Percentiles rank a stretch among this genome's conserved stretches.
Evolutionary conservation across 495 filamentous ascomycete genomes (phyloP).

Genomic region (Penicillium chermesinum): DNA sequence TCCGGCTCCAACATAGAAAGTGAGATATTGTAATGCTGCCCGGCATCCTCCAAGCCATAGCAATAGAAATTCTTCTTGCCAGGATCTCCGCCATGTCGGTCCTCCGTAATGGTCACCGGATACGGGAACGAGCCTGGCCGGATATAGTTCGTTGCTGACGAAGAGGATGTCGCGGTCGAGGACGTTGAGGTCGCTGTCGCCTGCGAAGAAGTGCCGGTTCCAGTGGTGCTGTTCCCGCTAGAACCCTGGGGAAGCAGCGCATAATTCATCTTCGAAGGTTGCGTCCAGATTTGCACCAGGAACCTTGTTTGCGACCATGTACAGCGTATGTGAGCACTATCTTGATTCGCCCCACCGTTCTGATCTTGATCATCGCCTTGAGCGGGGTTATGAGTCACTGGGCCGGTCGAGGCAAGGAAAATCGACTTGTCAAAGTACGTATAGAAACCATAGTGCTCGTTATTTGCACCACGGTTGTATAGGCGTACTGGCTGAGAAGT

Average conservation of each 20-base stretch:
- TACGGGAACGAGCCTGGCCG: slow-evolving; percentile 79
- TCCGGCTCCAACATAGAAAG: slow-evolving; percentile 54
- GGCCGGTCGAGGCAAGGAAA: slow-evolving; percentile 57
- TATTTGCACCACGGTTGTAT: slow-evolving; percentile 71
- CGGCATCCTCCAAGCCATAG: slow-evolving; percentile 52
- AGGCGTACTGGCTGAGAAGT: slow-evolving; percentile 75
- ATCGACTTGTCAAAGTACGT: slow-evolving; percentile 86
- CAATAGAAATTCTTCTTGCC: slow-evolving; percentile 65
- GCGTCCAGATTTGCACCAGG: slow-evolving; percentile 88
- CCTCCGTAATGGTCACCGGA: slow-evolving; percentile 72
- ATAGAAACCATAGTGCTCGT: slow-evolving; percentile 93
- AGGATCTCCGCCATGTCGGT: slow-evolving; percentile 69
- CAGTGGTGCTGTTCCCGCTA: slow-evolving; percentile 4
- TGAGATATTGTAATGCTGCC: slow-evolving; percentile 43
- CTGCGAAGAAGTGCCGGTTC: background rate
- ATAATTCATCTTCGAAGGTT: slow-evolving; percentile 34
- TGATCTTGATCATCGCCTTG: slow-evolving; percentile 48
- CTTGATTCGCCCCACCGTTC: slow-evolving; percentile 58
- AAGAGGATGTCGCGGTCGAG: slow-evolving; percentile 23
- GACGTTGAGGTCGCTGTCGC: slow-evolving; percentile 11
- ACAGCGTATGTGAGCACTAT: slow-evolving; percentile 61
- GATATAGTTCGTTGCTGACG: slow-evolving; percentile 49
- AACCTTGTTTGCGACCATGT: slow-evolving; percentile 83
- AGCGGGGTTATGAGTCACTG: slow-evolving; percentile 26
- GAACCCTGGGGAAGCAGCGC: slow-evolving; percentile 34